A percentile compares a stretch with the other conserved stretches of the same genome.
Conservation (phyloP, 495 filamentous ascomycete genomes). For the Chaetomium tenue region DNA sequence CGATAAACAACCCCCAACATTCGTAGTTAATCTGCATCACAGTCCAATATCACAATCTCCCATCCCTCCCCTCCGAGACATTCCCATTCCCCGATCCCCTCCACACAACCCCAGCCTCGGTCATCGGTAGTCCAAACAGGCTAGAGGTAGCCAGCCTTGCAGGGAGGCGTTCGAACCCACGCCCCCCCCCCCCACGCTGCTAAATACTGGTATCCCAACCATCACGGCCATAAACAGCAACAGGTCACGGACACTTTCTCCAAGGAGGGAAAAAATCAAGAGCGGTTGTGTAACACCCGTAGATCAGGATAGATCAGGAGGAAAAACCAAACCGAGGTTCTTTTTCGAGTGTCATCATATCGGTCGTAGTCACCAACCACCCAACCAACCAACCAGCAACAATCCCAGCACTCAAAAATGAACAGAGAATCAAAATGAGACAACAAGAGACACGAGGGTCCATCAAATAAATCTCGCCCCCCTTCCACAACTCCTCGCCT, state of each 20-base stretch:
- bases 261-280: too few relatives aligned
- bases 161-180: background rate
- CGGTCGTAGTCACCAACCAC: background rate
- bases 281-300: too few relatives aligned
- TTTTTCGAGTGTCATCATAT: background rate
- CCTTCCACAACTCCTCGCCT: background rate
- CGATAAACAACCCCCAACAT: too few relatives aligned
- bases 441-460: background rate
- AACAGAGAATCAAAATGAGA: background rate
- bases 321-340: too few relatives aligned
- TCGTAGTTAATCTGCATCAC: too few relatives aligned
- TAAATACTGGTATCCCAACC: background rate
- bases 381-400: too few relatives aligned
- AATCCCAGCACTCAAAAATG: background rate
- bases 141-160: conserved; percentile 6
- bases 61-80: background rate
- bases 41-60: too few relatives aligned
- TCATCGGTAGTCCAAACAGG: conserved; percentile 18
- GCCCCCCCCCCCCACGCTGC: conserved; percentile 2
- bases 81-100: background rate
- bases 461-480: background rate
- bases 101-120: background rate
- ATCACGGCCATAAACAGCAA: background rate
- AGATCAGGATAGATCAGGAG: too few relatives aligned
- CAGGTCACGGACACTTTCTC: background rate